Percentiles rank a stretch among this genome's conserved stretches.
phyloP scores from a whole-genome alignment of 78 protist genomes.

The Cyanophora paradoxa region DNA sequence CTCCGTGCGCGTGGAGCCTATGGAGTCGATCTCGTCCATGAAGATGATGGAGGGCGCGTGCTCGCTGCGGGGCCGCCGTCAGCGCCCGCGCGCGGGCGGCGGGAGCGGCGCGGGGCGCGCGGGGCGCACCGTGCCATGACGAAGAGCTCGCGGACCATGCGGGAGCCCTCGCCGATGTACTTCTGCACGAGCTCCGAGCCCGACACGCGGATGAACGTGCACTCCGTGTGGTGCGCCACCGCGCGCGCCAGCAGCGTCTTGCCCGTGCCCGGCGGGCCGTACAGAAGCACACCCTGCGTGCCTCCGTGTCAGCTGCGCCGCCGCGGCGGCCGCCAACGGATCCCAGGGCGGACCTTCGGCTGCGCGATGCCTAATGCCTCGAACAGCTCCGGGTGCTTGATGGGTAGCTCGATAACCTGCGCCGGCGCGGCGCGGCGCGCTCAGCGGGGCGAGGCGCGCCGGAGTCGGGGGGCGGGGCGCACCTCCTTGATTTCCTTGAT shows the following conservation, averaged over 20 bases:
- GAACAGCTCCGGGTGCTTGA: slow-evolving; percentile 99
- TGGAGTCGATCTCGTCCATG: slow-evolving; percentile 99
- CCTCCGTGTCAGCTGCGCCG: too few species aligned
- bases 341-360: slow-evolving; percentile 65
- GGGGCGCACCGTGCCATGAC: slow-evolving; percentile 90
- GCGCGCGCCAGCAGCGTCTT: slow-evolving; percentile 99
- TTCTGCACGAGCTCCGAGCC: slow-evolving; percentile 99
- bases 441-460: too few species aligned
- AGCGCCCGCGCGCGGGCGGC: too few species aligned
- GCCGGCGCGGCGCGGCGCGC: too few species aligned
- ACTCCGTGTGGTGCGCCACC: slow-evolving; percentile 99
- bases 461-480: background rate
- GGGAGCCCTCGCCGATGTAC: slow-evolving; percentile 98
- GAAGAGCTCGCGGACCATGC: slow-evolving; percentile 99
- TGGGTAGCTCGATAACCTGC: slow-evolving; percentile 96
- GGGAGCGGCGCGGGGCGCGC: background rate
- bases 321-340: background rate
- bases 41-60: slow-evolving; percentile 99
- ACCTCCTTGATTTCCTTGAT: slow-evolving; percentile 96
- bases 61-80: slow-evolving; percentile 45
- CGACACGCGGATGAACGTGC: slow-evolving; percentile 96
- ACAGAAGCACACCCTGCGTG: slow-evolving; percentile 46
- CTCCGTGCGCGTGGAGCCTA: slow-evolving; percentile 66
- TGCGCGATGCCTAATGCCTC: slow-evolving; percentile 97
- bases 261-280: slow-evolving; percentile 95